Evolutionary conservation across 345 rosid species (phyloP).

Genomic region (Noccaea caerulescens): DNA sequence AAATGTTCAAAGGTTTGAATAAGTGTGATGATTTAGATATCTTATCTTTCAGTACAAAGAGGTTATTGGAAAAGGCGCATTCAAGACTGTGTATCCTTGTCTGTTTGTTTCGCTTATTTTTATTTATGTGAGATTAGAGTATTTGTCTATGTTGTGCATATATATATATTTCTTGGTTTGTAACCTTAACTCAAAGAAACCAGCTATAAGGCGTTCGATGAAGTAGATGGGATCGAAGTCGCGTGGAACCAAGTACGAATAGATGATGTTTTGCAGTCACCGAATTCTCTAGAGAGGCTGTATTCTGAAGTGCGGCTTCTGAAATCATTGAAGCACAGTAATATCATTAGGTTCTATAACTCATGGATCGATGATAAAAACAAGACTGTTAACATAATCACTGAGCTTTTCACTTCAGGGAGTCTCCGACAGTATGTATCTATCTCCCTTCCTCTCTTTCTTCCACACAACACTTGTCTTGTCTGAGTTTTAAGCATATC

Average conservation of each 20-base stretch:
- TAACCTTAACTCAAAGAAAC: constrained; percentile 44
- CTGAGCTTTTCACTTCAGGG: constrained; percentile 95
- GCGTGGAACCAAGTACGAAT: constrained; percentile 95
- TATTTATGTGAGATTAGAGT: too few relatives aligned
- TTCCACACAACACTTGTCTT: constrained; percentile 17
- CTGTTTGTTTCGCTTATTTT: not conserved
- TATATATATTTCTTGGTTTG: constrained; percentile 13
- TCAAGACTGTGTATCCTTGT: constrained; percentile 80
- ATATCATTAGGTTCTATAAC: constrained; percentile 75
- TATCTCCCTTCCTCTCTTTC: constrained; percentile 13
- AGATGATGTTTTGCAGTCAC: constrained; percentile 90
- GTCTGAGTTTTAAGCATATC: constrained; percentile 31
- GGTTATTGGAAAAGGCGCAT: constrained; percentile 75
- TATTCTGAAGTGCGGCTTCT: constrained; percentile 91
- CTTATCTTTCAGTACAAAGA: constrained; percentile 69
- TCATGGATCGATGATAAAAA: constrained; percentile 95
- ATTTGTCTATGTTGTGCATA: constrained; percentile 15
- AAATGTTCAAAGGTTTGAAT: constrained; percentile 10
- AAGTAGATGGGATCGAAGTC: constrained; percentile 94
- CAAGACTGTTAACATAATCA: constrained; percentile 88
- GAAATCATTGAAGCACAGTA: constrained; percentile 80
- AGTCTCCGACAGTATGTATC: constrained; percentile 84
- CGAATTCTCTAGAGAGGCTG: constrained; percentile 82
- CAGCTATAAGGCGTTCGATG: constrained; percentile 95
- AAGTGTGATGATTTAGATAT: constrained; percentile 2